Evolutionary conservation across 305 asterid species (phyloP).

Genomic region (Fraxinus latifolia): DNA sequence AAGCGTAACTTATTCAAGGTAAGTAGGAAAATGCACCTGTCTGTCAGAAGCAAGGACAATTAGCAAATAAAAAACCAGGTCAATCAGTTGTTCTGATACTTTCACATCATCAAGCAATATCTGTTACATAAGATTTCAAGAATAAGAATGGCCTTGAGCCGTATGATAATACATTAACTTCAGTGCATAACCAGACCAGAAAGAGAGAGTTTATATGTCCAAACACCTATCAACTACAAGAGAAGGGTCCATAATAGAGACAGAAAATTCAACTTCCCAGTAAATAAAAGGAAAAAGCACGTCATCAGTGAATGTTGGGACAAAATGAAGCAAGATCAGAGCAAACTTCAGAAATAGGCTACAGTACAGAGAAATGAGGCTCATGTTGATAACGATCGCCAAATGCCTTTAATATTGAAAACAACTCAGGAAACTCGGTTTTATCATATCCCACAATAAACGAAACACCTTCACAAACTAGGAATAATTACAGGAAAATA

Average conservation of each 20-base stretch:
- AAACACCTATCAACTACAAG: slow-evolving; percentile 8
- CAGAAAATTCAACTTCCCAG: background rate
- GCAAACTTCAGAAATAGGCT: background rate
- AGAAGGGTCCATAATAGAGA: background rate
- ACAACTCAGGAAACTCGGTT: background rate
- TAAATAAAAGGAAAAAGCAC: background rate
- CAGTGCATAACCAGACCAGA: slow-evolving; percentile 12
- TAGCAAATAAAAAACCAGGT: slow-evolving; percentile 73
- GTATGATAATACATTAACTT: slow-evolving; percentile 14
- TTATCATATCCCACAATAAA: slow-evolving; percentile 7
- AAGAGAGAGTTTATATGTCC: slow-evolving; percentile 1
- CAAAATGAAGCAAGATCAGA: background rate
- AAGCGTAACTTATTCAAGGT: slow-evolving; percentile 12
- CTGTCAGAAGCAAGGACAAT: slow-evolving; percentile 65
- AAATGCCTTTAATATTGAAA: slow-evolving; percentile 9
- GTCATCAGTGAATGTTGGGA: background rate
- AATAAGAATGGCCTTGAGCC: slow-evolving; percentile 7
- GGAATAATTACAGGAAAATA: slow-evolving; percentile 7
- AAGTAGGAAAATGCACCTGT: slow-evolving; percentile 54
- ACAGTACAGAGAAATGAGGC: background rate
- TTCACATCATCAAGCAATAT: slow-evolving; percentile 76
- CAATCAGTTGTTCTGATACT: slow-evolving; percentile 85
- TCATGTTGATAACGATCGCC: slow-evolving; percentile 8
- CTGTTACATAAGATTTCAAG: slow-evolving; percentile 46
- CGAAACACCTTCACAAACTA: slow-evolving; percentile 10